Percentiles rank a stretch among this genome's conserved stretches.
Conservation (phyloP, 345 rosid genomes). For the Eucalyptus cladocalyx region DNA sequence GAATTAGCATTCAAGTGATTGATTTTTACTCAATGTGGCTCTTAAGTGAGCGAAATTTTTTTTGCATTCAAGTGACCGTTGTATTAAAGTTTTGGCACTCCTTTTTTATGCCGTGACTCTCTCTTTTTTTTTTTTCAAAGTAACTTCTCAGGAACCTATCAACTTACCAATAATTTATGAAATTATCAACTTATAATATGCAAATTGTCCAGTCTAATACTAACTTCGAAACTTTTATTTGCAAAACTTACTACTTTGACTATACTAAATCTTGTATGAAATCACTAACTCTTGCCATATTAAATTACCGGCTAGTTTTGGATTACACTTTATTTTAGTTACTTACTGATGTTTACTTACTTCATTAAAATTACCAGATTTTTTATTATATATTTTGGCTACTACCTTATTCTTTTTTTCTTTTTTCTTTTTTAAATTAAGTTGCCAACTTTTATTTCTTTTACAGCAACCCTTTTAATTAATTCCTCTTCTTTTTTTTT, state of each 20-base stretch:
- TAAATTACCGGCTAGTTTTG: not conserved
- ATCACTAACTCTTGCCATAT: not conserved
- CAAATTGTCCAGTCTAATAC: not conserved
- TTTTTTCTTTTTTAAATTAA: no score
- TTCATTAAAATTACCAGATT: not conserved
- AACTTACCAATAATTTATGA: not conserved
- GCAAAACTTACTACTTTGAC: not conserved
- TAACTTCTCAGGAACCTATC: not conserved
- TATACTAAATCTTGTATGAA: not conserved
- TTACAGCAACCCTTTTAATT: not conserved
- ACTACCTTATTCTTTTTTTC: no score
- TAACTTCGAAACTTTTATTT: not conserved
- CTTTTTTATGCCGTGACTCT: not conserved
- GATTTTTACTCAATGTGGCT: no score
- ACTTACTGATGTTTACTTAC: not conserved
- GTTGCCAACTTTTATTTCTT: no score
- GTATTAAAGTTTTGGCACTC: no score
- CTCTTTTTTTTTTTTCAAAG: not conserved
- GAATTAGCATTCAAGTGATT: no score
- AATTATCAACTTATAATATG: not conserved
- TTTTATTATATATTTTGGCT: not conserved
- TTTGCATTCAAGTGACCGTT: no score
- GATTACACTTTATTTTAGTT: not conserved
- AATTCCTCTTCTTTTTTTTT: no score
- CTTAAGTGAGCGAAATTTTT: rapidly evolving